These are phyloP conservation scores for Ascochyta lentis DNA, from an alignment of 2,329 filamentous ascomycete species.

Conservation along the genomic window DNA sequence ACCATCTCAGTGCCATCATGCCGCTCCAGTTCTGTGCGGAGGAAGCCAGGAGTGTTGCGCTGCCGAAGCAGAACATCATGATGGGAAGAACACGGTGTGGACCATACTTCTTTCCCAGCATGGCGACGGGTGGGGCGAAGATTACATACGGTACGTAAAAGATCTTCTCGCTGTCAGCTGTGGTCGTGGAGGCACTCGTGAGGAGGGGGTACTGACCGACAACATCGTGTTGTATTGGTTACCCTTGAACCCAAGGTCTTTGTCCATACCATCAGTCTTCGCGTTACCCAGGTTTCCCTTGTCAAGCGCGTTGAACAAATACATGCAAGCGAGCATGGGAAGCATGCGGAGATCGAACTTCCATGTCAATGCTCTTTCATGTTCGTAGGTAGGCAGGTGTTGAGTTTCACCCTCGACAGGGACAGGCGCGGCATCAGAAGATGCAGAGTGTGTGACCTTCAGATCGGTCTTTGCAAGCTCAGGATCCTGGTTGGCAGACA, in stretches of 20 bases:
- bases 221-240: slow-evolving; percentile 74
- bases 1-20: slow-evolving; percentile 72
- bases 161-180: slow-evolving; percentile 50
- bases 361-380: slow-evolving; percentile 55
- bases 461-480: slow-evolving; percentile 41
- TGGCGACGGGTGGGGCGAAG: slow-evolving; percentile 69
- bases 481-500: slow-evolving; percentile 35
- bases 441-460: slow-evolving; percentile 34
- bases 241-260: slow-evolving; percentile 64
- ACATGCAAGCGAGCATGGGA: slow-evolving; percentile 67
- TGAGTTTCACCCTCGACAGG: slow-evolving; percentile 39
- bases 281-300: slow-evolving; percentile 50
- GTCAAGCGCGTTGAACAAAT: slow-evolving; percentile 59
- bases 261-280: slow-evolving; percentile 54
- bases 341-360: slow-evolving; percentile 63
- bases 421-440: slow-evolving; percentile 35
- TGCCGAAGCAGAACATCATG: slow-evolving; percentile 73
- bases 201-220: slow-evolving; percentile 36
- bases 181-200: not conserved
- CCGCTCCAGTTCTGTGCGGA: slow-evolving; percentile 67
- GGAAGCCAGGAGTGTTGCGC: slow-evolving; percentile 66
- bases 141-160: slow-evolving; percentile 80
- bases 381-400: slow-evolving; percentile 45
- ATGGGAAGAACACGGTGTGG: slow-evolving; percentile 68
- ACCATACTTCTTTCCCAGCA: slow-evolving; percentile 73